Evolutionary conservation across 371 early-diverging fungal genomes (phyloP).

Genomic region (Mucor ambiguus): DNA sequence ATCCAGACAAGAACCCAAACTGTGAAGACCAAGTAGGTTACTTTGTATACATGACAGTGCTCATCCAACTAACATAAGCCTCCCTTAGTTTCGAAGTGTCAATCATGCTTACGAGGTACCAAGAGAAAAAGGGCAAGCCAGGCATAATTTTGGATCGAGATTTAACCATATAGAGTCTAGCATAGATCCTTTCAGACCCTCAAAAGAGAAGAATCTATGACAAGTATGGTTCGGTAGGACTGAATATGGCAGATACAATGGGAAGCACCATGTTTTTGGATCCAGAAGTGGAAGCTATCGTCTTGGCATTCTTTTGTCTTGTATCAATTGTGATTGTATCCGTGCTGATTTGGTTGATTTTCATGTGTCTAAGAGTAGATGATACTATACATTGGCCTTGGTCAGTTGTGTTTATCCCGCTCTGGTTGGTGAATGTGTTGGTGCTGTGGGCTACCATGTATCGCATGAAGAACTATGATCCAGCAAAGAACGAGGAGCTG

Average conservation of each 20-base stretch:
- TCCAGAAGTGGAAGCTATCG: slow-evolving; percentile 72
- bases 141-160: not conserved
- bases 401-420: slow-evolving; percentile 75
- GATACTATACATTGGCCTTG: slow-evolving; percentile 67
- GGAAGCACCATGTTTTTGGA: slow-evolving; percentile 76
- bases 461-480: slow-evolving; percentile 23
- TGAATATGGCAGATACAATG: slow-evolving; percentile 76
- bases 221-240: slow-evolving; percentile 84
- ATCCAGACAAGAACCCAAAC: slow-evolving; percentile 76
- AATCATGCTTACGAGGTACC: slow-evolving; percentile 81
- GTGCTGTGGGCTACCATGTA: slow-evolving; percentile 42
- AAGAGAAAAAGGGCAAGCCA: not conserved
- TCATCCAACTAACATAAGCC: not conserved
- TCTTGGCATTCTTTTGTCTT: slow-evolving; percentile 65
- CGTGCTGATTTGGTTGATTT: slow-evolving; percentile 75
- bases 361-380: slow-evolving; percentile 79
- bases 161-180: not conserved
- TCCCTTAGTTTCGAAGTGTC: slow-evolving; percentile 71
- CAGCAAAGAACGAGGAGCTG: slow-evolving; percentile 12
- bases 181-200: slow-evolving; percentile 59
- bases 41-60: not conserved
- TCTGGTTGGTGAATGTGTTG: slow-evolving; percentile 70
- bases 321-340: slow-evolving; percentile 60
- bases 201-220: slow-evolving; percentile 83
- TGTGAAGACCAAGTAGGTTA: slow-evolving; percentile 52